phyloP scores from a whole-genome alignment of 805 yeast species.

The Metschnikowia drakensbergensis region DNA sequence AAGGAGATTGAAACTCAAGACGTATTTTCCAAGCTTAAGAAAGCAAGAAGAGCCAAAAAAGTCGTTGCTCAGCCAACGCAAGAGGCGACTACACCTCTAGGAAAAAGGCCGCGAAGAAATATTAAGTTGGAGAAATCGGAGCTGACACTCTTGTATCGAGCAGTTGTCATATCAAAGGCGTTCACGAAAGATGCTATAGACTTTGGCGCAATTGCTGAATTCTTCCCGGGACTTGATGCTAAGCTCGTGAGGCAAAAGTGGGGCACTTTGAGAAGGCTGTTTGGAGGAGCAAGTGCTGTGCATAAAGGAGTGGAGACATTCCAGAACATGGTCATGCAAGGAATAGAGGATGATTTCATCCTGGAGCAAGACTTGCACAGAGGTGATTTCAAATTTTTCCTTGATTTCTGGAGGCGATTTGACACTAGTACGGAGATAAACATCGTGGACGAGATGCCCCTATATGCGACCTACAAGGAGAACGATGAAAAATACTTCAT shows the following conservation, averaged over 20 bases:
- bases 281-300: slow-evolving; percentile 50
- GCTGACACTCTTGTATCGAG: slow-evolving; percentile 53
- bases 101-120: slow-evolving; percentile 16
- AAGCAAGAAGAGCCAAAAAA: slow-evolving; percentile 16
- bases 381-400: slow-evolving; percentile 48
- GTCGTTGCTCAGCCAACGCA: slow-evolving; percentile 8
- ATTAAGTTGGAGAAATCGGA: slow-evolving; percentile 41
- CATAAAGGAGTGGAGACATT: slow-evolving; percentile 57
- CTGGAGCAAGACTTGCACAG: slow-evolving; percentile 47
- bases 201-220: slow-evolving; percentile 56
- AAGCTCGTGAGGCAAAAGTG: slow-evolving; percentile 59
- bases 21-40: slow-evolving; percentile 10
- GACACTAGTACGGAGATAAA: slow-evolving; percentile 34
- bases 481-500: slow-evolving; percentile 48
- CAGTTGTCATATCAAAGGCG: slow-evolving; percentile 65
- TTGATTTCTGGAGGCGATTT: slow-evolving; percentile 62
- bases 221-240: slow-evolving; percentile 42
- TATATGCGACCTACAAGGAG: slow-evolving; percentile 41
- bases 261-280: slow-evolving; percentile 57
- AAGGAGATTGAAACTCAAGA: slow-evolving; percentile 3
- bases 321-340: slow-evolving; percentile 59
- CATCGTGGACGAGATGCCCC: slow-evolving; percentile 31
- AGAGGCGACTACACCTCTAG: background rate
- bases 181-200: slow-evolving; percentile 53
- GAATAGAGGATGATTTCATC: slow-evolving; percentile 54